These are phyloP conservation scores for Claviceps sp. DNA, from an alignment of 2,329 filamentous ascomycete species.

Conservation along the genomic window DNA sequence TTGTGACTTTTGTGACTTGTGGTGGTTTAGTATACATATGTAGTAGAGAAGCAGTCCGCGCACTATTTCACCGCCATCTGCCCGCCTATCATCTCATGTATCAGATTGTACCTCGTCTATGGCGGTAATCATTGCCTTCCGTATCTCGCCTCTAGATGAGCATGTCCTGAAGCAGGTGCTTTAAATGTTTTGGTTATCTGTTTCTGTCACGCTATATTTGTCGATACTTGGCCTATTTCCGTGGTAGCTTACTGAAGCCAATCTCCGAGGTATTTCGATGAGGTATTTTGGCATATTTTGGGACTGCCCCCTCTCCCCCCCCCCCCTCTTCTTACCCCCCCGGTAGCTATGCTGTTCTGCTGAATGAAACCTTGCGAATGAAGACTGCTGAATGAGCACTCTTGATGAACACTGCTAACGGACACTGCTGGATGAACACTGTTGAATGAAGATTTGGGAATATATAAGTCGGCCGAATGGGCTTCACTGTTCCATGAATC, in stretches of 20 bases:
- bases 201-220: conserved; percentile 21
- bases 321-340: no score
- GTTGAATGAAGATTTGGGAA: neutral
- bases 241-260: neutral
- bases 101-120: conserved; percentile 2
- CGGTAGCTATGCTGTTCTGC: no score
- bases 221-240: conserved; percentile 14
- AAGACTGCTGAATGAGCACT: no score
- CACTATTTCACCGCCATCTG: neutral
- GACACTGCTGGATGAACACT: neutral
- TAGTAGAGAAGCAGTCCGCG: neutral
- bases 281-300: no score
- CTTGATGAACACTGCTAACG: no score
- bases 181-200: conserved; percentile 21
- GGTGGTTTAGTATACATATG: conserved; percentile 2
- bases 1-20: no score
- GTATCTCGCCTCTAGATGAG: conserved; percentile 20
- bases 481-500: conserved; percentile 8
- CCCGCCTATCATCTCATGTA: neutral
- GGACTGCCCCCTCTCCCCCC: no score
- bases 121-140: conserved; percentile 9
- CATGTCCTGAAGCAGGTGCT: conserved; percentile 22
- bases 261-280: conserved; percentile 4
- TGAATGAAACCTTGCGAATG: no score
- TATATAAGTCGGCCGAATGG: conserved; percentile 5